These are phyloP conservation scores for Aspergillus puulaauensis DNA, from an alignment of 2,329 filamentous ascomycete genomes.

Conservation along the genomic window DNA sequence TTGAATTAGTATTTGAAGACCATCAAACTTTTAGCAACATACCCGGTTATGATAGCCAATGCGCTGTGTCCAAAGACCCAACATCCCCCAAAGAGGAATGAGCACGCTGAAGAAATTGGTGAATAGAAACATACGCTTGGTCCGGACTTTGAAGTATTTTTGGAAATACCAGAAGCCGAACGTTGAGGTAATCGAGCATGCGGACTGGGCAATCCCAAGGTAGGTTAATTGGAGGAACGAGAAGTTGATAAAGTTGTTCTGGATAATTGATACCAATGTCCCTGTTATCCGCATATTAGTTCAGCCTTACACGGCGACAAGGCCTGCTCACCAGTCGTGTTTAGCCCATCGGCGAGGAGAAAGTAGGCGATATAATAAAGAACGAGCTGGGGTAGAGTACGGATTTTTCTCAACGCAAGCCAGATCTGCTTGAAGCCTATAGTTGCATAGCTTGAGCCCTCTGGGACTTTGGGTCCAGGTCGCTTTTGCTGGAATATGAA, in stretches of 20 bases:
- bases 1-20: constrained; percentile 17
- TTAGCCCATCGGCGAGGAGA: constrained; percentile 43
- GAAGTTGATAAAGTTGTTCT: constrained; percentile 42
- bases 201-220: constrained; percentile 41
- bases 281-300: constrained; percentile 16
- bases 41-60: constrained; percentile 42
- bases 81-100: constrained; percentile 45
- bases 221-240: constrained; percentile 45
- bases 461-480: constrained; percentile 39
- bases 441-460: constrained; percentile 40
- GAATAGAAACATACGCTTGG: constrained; percentile 44
- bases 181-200: constrained; percentile 39
- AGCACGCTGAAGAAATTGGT: constrained; percentile 44
- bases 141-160: constrained; percentile 40
- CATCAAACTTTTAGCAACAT: constrained; percentile 1
- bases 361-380: constrained; percentile 45
- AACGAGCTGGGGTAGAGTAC: constrained; percentile 42
- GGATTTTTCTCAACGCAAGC: constrained; percentile 38
- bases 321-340: constrained; percentile 36
- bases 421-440: constrained; percentile 46
- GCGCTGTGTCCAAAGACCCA: constrained; percentile 40
- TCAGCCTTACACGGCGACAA: background rate
- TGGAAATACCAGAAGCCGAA: constrained; percentile 47
- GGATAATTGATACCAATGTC: constrained; percentile 41
- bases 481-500: constrained; percentile 44